Evolutionary conservation across 805 yeast genomes (phyloP), one percentile per base, ranked within the genome.

Genomic region (Monosporozyma solicola): DNA sequence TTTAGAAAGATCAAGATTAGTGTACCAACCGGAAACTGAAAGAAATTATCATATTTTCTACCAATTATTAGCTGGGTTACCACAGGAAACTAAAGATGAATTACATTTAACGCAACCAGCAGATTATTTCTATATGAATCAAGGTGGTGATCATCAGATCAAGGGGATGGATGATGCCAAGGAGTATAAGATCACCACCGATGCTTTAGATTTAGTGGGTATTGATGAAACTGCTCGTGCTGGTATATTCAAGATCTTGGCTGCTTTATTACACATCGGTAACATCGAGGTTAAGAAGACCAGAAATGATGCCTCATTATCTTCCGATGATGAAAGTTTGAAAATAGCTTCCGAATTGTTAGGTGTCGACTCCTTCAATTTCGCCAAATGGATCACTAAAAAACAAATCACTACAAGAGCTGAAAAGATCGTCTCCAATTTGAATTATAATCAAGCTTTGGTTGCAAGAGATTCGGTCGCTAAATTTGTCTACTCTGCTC

Each of bases 401-500:
- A 90, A 88, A 67, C 97, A 91, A 70, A 88, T 94, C 59, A 79
- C 80, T 25, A 91, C 97, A n/a, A 79, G 97, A 67, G 83, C 90
- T 10, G 98, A 94, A 70, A 91, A 88, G 69, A 91, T 92, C 65
- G 82, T 84, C 48, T 84, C 95, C 25, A 89, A 86, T 66, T 76
- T 92, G 64, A 87, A 79, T 61, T 85, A 82, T 66, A 81, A 81
- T 61, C 96, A 91, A 66, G 95, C 98, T 8, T 61, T 81, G 27
- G 97, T 91, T 32, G 92, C 97, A 13, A 82, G 96, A 65, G 98
- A 92, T 71, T 94, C 99, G n/a, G 95, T 92, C 51, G 89, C 98
- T 49, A 92, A 92, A 69, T 92, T 85, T 68, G 85, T 94, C 50
- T 92, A 94, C 72, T 83, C 97, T 2, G 87, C 96, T 2, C 72